Conservation (phyloP, 2,329 filamentous ascomycete genomes). For the Botryotinia globosa region DNA sequence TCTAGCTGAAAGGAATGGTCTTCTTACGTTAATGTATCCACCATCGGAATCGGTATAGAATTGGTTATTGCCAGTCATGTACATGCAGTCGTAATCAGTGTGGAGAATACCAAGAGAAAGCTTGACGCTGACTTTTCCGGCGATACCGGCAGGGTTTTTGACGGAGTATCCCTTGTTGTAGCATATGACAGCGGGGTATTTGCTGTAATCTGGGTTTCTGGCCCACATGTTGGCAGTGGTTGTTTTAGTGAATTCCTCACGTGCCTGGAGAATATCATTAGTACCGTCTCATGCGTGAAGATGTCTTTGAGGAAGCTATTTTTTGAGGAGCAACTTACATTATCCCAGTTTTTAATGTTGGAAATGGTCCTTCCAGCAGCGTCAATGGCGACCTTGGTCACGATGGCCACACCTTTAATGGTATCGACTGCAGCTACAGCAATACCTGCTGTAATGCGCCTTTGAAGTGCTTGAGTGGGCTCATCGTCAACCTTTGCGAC, state of each 20-base stretch:
- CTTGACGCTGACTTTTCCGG: neutral
- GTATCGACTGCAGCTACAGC: neutral
- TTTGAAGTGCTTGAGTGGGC: neutral
- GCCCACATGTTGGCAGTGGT: neutral
- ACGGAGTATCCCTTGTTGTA: neutral
- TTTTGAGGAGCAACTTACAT: neutral
- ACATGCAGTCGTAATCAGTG: slow-evolving; percentile 4
- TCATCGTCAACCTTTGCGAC: neutral
- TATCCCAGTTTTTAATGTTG: too few species aligned
- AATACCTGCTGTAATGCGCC: neutral
- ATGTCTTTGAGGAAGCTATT: neutral
- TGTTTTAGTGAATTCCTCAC: neutral
- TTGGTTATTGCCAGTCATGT: neutral
- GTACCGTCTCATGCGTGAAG: too few species aligned
- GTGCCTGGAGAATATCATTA: neutral
- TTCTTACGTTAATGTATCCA: neutral
- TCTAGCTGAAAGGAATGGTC: neutral
- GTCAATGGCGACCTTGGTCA: neutral
- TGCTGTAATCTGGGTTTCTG: neutral
- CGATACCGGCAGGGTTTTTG: neutral
- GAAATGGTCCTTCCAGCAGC: too few species aligned
- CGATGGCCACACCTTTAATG: neutral
- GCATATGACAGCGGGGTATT: neutral
- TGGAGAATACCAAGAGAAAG: neutral
- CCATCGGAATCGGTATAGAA: neutral